phyloP scores from a whole-genome alignment of 441 rosid genomes.

The Euphorbia corollata region DNA sequence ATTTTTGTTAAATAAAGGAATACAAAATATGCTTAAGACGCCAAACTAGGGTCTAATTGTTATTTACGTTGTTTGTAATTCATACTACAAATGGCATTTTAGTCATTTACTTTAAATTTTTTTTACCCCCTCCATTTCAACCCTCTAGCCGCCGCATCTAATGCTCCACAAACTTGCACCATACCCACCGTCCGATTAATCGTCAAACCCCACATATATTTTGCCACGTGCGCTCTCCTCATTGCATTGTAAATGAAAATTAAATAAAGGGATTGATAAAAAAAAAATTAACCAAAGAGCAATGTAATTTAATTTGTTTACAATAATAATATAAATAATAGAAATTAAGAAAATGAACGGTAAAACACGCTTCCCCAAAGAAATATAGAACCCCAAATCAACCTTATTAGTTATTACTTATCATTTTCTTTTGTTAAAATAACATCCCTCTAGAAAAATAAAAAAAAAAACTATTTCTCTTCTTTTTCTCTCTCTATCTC shows the following conservation, averaged over 20 bases:
- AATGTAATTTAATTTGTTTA: too few species aligned
- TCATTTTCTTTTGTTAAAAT: background rate
- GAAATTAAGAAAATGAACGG: background rate
- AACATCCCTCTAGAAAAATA: background rate
- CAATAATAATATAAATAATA: background rate
- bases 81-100: background rate
- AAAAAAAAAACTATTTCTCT: background rate
- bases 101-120: background rate
- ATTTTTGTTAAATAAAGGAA: too few species aligned
- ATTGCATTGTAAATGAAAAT: background rate
- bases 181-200: conserved; percentile 21
- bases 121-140: background rate
- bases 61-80: too few species aligned
- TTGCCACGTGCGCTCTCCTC: conserved; percentile 19
- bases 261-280: background rate
- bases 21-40: too few species aligned
- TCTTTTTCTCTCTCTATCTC: background rate
- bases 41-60: too few species aligned
- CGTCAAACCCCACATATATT: background rate
- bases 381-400: background rate
- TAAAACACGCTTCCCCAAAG: background rate
- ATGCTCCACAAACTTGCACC: background rate
- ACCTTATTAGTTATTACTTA: background rate
- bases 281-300: too few species aligned
- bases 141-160: conserved; percentile 9